These are phyloP conservation scores for Micromonas pusilla DNA, from an alignment of 139 green algal genomes.

Conservation along the genomic window DNA sequence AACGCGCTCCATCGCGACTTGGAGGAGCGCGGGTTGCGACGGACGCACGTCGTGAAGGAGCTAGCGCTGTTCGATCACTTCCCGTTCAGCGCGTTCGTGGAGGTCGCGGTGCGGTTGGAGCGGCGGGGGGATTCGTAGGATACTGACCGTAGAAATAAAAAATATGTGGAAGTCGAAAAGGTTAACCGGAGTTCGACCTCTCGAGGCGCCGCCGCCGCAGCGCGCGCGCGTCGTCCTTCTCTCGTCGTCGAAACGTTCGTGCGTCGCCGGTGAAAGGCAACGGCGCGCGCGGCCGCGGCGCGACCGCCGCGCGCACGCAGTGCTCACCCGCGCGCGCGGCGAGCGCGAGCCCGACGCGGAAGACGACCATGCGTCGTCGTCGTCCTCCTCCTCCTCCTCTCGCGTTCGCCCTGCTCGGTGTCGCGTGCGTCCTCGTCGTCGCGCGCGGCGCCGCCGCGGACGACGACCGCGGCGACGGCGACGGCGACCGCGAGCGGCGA, in stretches of 20 bases:
- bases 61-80: background rate
- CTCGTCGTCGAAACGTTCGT: background rate
- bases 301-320: too few relatives aligned
- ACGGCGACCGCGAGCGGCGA: slow-evolving; percentile 87
- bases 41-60: background rate
- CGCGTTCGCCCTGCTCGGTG: slow-evolving; percentile 62
- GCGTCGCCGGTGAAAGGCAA: too few relatives aligned
- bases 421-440: slow-evolving; percentile 70
- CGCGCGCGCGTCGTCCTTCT: background rate
- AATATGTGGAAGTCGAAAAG: too few relatives aligned
- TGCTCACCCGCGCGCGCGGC: too few relatives aligned
- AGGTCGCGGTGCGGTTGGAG: background rate
- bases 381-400: background rate
- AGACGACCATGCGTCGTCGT: background rate
- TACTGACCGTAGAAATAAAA: too few relatives aligned
- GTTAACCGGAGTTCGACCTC: too few relatives aligned
- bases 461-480: slow-evolving; percentile 68
- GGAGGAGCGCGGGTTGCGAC: background rate
- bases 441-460: slow-evolving; percentile 59
- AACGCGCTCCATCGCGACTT: background rate
- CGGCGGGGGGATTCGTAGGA: too few relatives aligned
- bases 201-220: background rate
- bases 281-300: slow-evolving; percentile 2
- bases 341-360: too few relatives aligned
- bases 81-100: background rate